phyloP scores from a whole-genome alignment of 169 alveolate species.

The Cyclospora cayetanensis region DNA sequence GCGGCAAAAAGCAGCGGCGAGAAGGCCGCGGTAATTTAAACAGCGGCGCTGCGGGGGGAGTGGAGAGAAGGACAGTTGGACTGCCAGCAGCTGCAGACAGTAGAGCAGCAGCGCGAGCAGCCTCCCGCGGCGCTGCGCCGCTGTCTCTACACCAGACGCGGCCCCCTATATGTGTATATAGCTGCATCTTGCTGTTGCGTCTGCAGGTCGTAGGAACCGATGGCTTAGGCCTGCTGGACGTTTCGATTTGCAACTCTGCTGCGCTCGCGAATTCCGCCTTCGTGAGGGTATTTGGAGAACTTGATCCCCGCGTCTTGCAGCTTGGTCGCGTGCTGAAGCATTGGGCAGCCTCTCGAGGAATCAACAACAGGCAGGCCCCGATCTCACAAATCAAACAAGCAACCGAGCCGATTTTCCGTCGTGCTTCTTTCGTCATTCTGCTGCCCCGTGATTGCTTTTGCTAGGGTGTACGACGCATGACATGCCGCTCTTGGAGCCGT shows the following conservation, averaged over 20 bases:
- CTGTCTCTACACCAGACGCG: not conserved
- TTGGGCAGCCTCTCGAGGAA: constrained; percentile 86
- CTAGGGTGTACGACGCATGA: too few relatives aligned
- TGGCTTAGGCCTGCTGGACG: constrained; percentile 79
- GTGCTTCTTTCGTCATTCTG: too few relatives aligned
- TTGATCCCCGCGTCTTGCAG: constrained; percentile 80
- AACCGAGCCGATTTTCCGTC: too few relatives aligned
- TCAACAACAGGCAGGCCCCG: constrained; percentile 82
- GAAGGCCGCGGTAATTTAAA: too few relatives aligned
- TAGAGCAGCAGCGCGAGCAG: not conserved
- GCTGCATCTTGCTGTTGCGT: not conserved
- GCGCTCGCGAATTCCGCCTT: constrained; percentile 83
- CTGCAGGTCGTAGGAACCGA: constrained; percentile 64
- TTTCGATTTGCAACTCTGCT: constrained; percentile 84
- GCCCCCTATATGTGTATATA: not conserved
- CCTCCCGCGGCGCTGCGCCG: too few relatives aligned
- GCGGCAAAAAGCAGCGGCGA: too few relatives aligned
- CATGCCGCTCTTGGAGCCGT: not conserved
- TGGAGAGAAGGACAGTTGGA: too few relatives aligned
- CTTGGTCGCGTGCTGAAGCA: constrained; percentile 85
- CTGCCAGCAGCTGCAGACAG: not conserved
- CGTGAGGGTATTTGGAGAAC: constrained; percentile 75
- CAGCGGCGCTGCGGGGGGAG: too few relatives aligned
- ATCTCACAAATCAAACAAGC: too few relatives aligned
- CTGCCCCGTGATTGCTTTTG: too few relatives aligned